phyloP scores from a whole-genome alignment of 768 basidiomycete genomes.

The Pleurotus sapidus region DNA sequence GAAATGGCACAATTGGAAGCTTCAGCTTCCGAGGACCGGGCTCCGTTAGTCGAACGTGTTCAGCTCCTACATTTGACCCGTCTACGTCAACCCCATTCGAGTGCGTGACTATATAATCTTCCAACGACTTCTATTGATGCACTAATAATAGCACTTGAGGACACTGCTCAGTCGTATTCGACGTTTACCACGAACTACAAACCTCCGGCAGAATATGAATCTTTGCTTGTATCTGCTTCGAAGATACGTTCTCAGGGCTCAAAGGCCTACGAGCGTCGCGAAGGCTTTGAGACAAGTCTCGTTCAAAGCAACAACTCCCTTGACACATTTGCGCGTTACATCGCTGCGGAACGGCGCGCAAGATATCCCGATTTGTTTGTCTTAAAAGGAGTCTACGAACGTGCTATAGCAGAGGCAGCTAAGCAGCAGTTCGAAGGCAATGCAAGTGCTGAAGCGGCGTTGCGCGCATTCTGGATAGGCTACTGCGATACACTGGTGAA shows the following conservation, averaged over 20 bases:
- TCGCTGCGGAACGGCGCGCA: slow-evolving; percentile 58
- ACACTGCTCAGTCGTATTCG: slow-evolving; percentile 84
- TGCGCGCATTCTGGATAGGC: slow-evolving; percentile 70
- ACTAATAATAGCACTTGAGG: slow-evolving; percentile 61
- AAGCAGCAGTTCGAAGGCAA: slow-evolving; percentile 54
- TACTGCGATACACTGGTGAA: slow-evolving; percentile 68
- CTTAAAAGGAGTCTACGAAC: slow-evolving; percentile 62
- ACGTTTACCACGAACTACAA: slow-evolving; percentile 82
- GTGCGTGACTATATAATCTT: slow-evolving; percentile 33
- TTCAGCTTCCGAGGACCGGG: slow-evolving; percentile 23
- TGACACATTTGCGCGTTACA: slow-evolving; percentile 60
- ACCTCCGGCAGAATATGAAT: slow-evolving; percentile 75
- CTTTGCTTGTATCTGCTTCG: slow-evolving; percentile 72
- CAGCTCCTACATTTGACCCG: slow-evolving; percentile 62
- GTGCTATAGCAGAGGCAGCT: slow-evolving; percentile 73
- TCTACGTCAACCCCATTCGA: slow-evolving; percentile 73
- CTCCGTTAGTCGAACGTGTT: slow-evolving; percentile 43
- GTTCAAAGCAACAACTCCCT: slow-evolving; percentile 51
- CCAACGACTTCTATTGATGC: neutral
- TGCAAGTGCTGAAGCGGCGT: slow-evolving; percentile 49
- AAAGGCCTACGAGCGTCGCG: slow-evolving; percentile 61
- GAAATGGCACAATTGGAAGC: slow-evolving; percentile 61
- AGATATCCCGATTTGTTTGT: slow-evolving; percentile 59
- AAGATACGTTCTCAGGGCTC: slow-evolving; percentile 61
- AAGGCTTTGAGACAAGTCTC: slow-evolving; percentile 56